Base-by-base conservation (phyloP, 2,329 filamentous ascomycete genomes). In the Neurospora crassa region DNA sequence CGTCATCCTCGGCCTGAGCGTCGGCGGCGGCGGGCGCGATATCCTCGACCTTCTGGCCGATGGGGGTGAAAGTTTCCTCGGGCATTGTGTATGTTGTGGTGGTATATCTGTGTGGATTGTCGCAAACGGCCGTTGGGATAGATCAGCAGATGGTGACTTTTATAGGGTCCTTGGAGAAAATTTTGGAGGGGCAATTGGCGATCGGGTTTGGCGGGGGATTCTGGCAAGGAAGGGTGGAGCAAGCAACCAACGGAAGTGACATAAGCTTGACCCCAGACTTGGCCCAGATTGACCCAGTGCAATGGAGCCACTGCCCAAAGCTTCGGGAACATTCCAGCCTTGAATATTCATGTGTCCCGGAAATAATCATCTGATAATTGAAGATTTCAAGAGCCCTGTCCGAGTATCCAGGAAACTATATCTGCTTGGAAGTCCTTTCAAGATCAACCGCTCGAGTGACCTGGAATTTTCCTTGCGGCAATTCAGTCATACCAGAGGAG, bases 21-120 rank as follows among this genome's bases (percentile, higher is more conserved):
- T 63, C 77, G 70, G 80, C 79, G 67, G 79, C 77, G 70, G 79
- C 77, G 53, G 82, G 78, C 18, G 81, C 83, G 68, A 89, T 79
- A 73, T 85, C 83, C 74, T 86, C 84, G 72, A 85, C 88, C 81
- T 89, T 89, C 76, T 85, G 83, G 71, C 89, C 89, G 76, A 91
- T 89, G 70, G 86, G 82, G 76, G 89, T 84, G 79, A 91, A 91
- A 63, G 53, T 63, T 77, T 89, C 87, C 70, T 89, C 84, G 73
- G 82, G 79, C 34, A 76, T 76, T 69, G 72, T 76, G 72, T 69
- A 75, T 74, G 69, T 77, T 76, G 75, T 81, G 78, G 70, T 79
- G 74, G 81, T 79, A 37, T 29, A n/a, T 29, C 18, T 70, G 41
- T 24, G 34, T 63, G 14, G 29, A 63, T 63, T 63, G 24, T 63